A percentile compares a stretch with the other conserved stretches of the same genome.
Conservation (phyloP, 2,329 filamentous ascomycete species). For the Rutstroemia sp. region DNA sequence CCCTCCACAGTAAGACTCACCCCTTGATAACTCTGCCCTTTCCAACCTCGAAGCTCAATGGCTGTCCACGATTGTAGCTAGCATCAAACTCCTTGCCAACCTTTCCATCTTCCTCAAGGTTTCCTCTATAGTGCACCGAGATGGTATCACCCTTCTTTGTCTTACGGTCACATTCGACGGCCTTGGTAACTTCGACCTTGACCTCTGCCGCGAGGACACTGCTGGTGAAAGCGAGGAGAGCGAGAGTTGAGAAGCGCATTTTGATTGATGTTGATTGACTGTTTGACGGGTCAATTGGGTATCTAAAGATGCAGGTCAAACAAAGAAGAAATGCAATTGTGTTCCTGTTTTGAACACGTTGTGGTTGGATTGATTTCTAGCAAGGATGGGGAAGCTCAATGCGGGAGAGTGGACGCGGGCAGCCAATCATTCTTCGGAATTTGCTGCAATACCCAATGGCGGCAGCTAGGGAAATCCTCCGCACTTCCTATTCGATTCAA, state of each 20-base stretch:
- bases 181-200: conserved; percentile 67
- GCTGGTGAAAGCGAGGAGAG: conserved; percentile 24
- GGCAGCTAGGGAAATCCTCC: too few relatives aligned
- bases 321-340: neutral
- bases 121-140: conserved; percentile 83
- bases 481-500: neutral
- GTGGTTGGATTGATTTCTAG: neutral
- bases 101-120: conserved; percentile 46
- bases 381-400: neutral
- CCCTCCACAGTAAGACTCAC: conserved; percentile 38
- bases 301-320: neutral
- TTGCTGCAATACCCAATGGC: too few relatives aligned
- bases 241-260: conserved; percentile 28
- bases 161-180: conserved; percentile 74
- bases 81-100: conserved; percentile 79
- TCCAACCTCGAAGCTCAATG: conserved; percentile 75
- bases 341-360: neutral
- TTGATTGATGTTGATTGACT: conserved; percentile 6
- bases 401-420: neutral
- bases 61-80: conserved; percentile 68
- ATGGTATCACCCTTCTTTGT: conserved; percentile 70
- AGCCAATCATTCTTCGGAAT: neutral
- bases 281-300: neutral
- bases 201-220: conserved; percentile 38
- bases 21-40: conserved; percentile 82